A percentile compares a stretch with the other conserved stretches of the same genome.
phyloP scores from a whole-genome alignment of 208 protist species.

The Trypanosoma caninum region DNA sequence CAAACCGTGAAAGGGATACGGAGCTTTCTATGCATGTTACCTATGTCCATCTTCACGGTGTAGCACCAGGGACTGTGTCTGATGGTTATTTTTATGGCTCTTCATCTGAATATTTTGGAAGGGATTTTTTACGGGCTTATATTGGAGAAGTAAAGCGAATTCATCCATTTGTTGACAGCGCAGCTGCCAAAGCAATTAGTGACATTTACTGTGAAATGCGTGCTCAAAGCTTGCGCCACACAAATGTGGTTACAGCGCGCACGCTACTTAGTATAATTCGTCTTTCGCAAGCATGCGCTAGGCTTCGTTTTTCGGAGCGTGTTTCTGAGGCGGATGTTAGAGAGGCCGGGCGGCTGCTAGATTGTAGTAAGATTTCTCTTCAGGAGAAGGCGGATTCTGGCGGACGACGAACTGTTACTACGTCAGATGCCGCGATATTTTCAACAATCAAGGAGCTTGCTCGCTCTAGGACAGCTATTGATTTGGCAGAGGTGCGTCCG shows the following conservation, averaged over 20 bases:
- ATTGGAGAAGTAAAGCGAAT: conserved; percentile 82
- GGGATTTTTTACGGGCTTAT: conserved; percentile 82
- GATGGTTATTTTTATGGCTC: conserved; percentile 41
- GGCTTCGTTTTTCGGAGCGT: conserved; percentile 79
- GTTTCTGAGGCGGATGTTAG: conserved; percentile 87
- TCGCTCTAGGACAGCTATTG: conserved; percentile 39
- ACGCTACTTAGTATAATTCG: conserved; percentile 94
- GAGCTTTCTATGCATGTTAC: conserved; percentile 94
- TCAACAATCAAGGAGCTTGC: conserved; percentile 81
- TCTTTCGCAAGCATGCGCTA: conserved; percentile 91
- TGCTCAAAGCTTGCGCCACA: conserved; percentile 69
- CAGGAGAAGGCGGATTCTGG: conserved; percentile 52
- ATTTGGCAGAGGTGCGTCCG: conserved; percentile 65
- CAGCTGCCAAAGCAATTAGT: conserved; percentile 70
- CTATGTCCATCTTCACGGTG: conserved; percentile 78
- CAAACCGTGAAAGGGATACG: conserved; percentile 87
- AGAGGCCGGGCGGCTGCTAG: conserved; percentile 84
- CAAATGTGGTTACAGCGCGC: conserved; percentile 81
- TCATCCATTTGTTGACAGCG: conserved; percentile 73
- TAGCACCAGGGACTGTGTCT: conserved; percentile 58
- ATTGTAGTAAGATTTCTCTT: conserved; percentile 84
- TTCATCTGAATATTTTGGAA: conserved; percentile 72
- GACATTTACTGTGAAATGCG: conserved; percentile 91
- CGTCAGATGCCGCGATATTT: conserved; percentile 80
- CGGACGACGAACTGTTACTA: conserved; percentile 49